phyloP scores from a whole-genome alignment of 306 rosid genomes.

The Senna siamea region DNA sequence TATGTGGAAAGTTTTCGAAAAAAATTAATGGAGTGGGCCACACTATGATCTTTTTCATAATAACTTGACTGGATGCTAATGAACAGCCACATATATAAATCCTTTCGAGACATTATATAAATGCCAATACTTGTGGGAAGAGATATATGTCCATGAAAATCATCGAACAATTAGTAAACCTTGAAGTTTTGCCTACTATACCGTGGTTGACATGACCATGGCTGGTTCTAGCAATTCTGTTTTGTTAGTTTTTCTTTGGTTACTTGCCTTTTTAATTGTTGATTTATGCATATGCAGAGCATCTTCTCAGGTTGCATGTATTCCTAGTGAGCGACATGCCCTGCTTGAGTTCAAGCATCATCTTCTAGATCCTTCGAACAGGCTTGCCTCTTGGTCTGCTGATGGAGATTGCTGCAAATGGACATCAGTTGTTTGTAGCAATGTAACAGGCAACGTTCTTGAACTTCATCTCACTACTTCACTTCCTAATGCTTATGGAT shows the following conservation, averaged over 20 bases:
- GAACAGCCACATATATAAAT: no score
- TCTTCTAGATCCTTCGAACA: background rate
- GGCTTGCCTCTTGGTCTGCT: background rate
- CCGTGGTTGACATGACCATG: no score
- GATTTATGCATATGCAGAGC: background rate
- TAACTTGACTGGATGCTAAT: no score
- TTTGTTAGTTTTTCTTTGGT: background rate
- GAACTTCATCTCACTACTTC: slow-evolving; percentile 1
- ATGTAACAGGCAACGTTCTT: slow-evolving; percentile 15
- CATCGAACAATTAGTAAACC: no score
- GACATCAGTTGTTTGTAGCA: slow-evolving; percentile 20
- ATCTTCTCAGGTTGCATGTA: background rate
- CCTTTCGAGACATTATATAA: no score
- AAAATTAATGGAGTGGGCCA: no score
- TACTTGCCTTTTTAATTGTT: background rate
- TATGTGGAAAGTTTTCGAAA: no score
- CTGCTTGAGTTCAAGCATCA: background rate
- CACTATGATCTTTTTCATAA: no score
- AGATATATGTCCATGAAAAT: no score
- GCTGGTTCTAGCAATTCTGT: background rate
- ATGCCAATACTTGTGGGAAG: no score
- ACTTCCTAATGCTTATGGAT: no score
- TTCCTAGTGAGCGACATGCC: slow-evolving; percentile 14
- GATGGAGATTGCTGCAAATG: slow-evolving; percentile 32
- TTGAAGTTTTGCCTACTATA: no score